Evolutionary conservation across 179 eudicot genomes (phyloP).

Genomic region (Nepenthes alata): DNA sequence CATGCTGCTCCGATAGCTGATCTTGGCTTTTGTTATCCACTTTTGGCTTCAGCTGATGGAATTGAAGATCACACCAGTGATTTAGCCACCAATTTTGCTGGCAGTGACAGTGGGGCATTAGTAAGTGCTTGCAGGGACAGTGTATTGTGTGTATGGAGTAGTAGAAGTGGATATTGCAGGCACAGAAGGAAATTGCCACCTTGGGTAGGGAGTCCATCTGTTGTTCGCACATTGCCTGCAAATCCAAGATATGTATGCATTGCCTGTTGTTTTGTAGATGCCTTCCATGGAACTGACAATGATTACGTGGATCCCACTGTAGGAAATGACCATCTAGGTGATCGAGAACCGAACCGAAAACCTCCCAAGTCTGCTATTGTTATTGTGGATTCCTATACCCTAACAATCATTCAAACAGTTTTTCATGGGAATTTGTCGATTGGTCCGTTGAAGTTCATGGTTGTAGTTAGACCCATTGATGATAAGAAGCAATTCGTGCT

Average conservation of each 20-base stretch:
- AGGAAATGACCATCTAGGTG: conserved; percentile 27
- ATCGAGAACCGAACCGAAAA: conserved; percentile 27
- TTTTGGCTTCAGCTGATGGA: conserved; percentile 40
- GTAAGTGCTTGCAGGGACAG: conserved; percentile 89
- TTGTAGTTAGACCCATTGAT: conserved; percentile 33
- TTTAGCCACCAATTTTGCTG: conserved; percentile 18
- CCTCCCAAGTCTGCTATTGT: conserved; percentile 54
- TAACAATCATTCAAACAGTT: conserved; percentile 67
- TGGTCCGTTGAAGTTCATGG: conserved; percentile 79
- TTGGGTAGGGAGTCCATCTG: conserved; percentile 80
- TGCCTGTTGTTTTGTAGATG: conserved; percentile 40
- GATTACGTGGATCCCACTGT: conserved; percentile 29
- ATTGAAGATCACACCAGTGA: conserved; percentile 23
- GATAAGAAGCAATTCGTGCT: conserved; percentile 43
- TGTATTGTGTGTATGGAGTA: conserved; percentile 86
- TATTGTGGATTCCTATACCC: conserved; percentile 69
- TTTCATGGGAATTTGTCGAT: conserved; percentile 64
- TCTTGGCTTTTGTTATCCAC: conserved; percentile 66
- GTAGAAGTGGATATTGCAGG: conserved; percentile 85
- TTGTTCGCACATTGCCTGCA: conserved; percentile 49
- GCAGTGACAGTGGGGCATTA: conserved; percentile 46
- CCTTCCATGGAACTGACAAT: conserved; percentile 24
- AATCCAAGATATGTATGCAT: conserved; percentile 77
- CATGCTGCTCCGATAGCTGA: conserved; percentile 81
- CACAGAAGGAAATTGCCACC: conserved; percentile 89